These are phyloP conservation scores for Goffeauzyma gilvescens DNA, from an alignment of 768 basidiomycete genomes.

Conservation along the genomic window DNA sequence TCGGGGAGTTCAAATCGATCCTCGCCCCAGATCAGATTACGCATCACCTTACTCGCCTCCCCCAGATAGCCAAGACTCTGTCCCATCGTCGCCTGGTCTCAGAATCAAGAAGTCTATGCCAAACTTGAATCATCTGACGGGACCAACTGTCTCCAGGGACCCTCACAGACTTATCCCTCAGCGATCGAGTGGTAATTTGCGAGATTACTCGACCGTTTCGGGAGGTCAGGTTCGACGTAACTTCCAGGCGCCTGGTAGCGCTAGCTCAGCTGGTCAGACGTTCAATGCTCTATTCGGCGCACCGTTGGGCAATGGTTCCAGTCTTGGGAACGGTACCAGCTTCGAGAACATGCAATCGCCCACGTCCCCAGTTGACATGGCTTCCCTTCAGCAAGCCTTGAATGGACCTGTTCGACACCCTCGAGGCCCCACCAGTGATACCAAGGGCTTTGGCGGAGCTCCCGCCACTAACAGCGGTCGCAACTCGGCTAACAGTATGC, in stretches of 20 bases:
- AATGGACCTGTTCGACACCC: conserved; percentile 20
- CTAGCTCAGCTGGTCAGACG: conserved; percentile 8
- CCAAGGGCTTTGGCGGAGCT: conserved; percentile 19
- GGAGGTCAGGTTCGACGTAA: conserved; percentile 2
- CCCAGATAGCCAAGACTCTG: neutral
- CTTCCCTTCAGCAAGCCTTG: neutral
- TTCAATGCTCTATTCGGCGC: conserved; percentile 25
- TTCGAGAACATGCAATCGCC: conserved; percentile 8
- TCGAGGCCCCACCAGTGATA: conserved; percentile 24
- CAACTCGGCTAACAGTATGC: too few species aligned
- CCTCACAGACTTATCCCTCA: conserved; percentile 27
- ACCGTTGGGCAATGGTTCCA: conserved; percentile 22
- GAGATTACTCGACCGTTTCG: conserved; percentile 19
- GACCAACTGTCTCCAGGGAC: conserved; percentile 29
- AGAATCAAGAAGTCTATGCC: conserved; percentile 98
- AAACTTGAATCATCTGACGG: conserved; percentile 44
- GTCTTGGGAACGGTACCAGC: conserved; percentile 12
- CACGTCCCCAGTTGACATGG: conserved; percentile 1
- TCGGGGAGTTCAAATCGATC: conserved; percentile 2
- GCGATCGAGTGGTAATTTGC: conserved; percentile 30
- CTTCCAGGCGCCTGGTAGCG: conserved; percentile 12
- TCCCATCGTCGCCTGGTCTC: conserved; percentile 37
- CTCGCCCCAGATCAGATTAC: conserved; percentile 15
- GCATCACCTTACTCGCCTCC: conserved; percentile 22
- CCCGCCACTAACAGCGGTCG: too few species aligned